phyloP scores from a whole-genome alignment of 441 rosid genomes.

The Euphorbia celastroides region DNA sequence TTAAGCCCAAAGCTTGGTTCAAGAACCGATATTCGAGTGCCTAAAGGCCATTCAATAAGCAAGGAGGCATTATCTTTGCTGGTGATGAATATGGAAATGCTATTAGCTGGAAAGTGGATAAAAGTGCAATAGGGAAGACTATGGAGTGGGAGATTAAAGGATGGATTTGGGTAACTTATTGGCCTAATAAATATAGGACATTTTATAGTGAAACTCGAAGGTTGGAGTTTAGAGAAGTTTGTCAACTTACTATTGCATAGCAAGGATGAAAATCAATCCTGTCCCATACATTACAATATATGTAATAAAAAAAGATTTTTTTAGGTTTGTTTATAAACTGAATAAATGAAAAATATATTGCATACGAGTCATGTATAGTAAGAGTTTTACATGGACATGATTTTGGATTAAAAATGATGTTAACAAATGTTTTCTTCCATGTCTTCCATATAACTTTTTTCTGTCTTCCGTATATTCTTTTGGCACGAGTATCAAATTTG shows the following conservation, averaged over 20 bases:
- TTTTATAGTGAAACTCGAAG: constrained; percentile 70
- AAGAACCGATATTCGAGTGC: constrained; percentile 64
- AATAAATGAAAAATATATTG: too few species aligned
- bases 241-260: constrained; percentile 48
- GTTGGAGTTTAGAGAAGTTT: constrained; percentile 61
- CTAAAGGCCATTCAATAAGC: constrained; percentile 65
- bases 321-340: too few species aligned
- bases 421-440: too few species aligned
- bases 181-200: constrained; percentile 79
- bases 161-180: constrained; percentile 82
- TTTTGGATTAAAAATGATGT: too few species aligned
- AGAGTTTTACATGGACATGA: too few species aligned
- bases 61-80: constrained; percentile 82
- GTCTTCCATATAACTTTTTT: too few species aligned
- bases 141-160: constrained; percentile 87
- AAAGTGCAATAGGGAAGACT: constrained; percentile 41
- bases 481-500: too few species aligned
- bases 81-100: constrained; percentile 74
- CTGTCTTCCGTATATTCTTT: too few species aligned
- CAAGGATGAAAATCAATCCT: too few species aligned
- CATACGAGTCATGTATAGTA: too few species aligned
- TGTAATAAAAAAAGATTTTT: too few species aligned
- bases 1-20: constrained; percentile 80
- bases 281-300: too few species aligned
- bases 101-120: constrained; percentile 72